Percentiles rank a stretch among this genome's conserved stretches.
Conservation (phyloP, 202 grass and related monocot genomes). For the Setaria viridis region DNA sequence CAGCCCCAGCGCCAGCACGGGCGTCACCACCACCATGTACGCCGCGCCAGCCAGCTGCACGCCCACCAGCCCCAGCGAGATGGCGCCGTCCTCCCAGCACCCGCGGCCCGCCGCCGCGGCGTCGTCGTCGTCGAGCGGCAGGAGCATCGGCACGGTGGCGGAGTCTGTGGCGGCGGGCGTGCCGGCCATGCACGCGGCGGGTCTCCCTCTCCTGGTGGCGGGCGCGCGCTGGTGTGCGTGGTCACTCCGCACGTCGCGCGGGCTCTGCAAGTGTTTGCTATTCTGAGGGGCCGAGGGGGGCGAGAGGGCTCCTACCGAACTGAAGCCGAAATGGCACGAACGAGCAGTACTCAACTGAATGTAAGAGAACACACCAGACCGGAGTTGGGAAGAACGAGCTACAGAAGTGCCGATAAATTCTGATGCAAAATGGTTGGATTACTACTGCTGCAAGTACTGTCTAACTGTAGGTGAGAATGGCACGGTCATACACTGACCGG, state of each 20-base stretch:
- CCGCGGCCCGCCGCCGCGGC: conserved; percentile 5
- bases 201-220: not conserved
- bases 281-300: not conserved
- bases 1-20: conserved; percentile 67
- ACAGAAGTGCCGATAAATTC: not conserved
- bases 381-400: not conserved
- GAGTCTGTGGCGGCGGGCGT: not conserved
- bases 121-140: not conserved
- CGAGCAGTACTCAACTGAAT: not conserved
- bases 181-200: conserved; percentile 41
- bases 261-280: not conserved
- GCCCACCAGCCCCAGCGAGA: conserved; percentile 60
- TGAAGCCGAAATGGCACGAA: not conserved
- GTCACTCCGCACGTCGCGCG: conserved; percentile 13
- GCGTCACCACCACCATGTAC: conserved; percentile 75
- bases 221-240: not conserved
- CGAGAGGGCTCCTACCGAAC: not conserved
- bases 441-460: not conserved
- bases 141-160: not conserved
- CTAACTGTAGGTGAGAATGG: not conserved
- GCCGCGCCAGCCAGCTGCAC: conserved; percentile 68
- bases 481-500: not conserved
- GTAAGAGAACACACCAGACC: not conserved
- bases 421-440: not conserved
- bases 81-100: conserved; percentile 65